Evolutionary conservation across 768 basidiomycete species (phyloP), one percentile per base, ranked within the genome.

Genomic region (Boletus reticuloceps): DNA sequence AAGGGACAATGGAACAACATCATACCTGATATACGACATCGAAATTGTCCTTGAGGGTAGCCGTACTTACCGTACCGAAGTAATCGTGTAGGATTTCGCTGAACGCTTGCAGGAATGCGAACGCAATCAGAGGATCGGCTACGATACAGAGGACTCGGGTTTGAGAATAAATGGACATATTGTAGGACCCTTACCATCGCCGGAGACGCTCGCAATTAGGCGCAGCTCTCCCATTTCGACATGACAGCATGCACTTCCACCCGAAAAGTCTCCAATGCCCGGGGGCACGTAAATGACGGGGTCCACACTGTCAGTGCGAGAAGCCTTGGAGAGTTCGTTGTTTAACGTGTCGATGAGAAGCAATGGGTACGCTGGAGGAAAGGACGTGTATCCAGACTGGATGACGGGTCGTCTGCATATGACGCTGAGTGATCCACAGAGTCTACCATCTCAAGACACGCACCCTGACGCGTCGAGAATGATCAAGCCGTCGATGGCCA

Each of bases 1-100:
- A 42, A 16, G 17, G 25, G n/a, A 49, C 16, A 41, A 32, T 0
- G 32, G 20, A 45, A 34, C 8, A 22, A 31, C 25, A 5, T 4
- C n/a, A 25, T 58, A 90, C 93, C 78, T 96, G 94, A 66, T 98
- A 96, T 8, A 97, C 94, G 25, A 92, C 83, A 65, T 98, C 95
- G 70, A 97, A 96, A 69, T 96, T 91, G 56, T 97, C 94, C 63
- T 85, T 90, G 60, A 98, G 73, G 3, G 83, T 86, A 6, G 82
- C 80, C 25, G 89, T 83, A 32, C 88, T 91, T 22, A 95, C 77
- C n/a, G 84, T 81, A 1, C 91, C 94, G 60, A 97, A 85, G 67
- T 98, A 98, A 56, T 96, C 92, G 47, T 78, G 75, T 43, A 98
- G 73, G 44, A 95, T 88, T 48, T 91, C 86, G 37, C 89, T 72